Evolutionary conservation across 23 red algal species (phyloP).

Genomic region (Pyropia yezoensis): DNA sequence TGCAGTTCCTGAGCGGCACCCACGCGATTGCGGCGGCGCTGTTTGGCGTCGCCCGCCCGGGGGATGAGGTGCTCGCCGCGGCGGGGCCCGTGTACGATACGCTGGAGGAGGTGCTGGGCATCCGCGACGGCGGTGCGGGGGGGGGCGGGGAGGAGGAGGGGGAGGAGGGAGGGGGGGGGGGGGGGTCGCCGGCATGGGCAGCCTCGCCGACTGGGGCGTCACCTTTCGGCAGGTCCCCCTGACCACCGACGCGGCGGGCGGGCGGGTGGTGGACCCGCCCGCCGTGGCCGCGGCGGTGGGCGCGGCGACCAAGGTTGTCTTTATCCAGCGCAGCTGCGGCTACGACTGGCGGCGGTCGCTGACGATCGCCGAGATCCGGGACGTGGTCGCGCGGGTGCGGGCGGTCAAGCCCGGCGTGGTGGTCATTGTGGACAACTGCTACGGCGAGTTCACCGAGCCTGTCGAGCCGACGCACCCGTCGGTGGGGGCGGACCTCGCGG

Average conservation of each 20-base stretch:
- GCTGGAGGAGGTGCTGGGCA: slow-evolving; percentile 83
- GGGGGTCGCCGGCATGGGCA: slow-evolving; percentile 16
- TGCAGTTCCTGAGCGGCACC: slow-evolving; percentile 67
- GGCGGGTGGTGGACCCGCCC: slow-evolving; percentile 28
- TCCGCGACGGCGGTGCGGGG: background rate
- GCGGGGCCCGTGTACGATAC: slow-evolving; percentile 70
- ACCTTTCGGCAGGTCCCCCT: slow-evolving; percentile 43
- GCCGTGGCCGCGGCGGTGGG: slow-evolving; percentile 10
- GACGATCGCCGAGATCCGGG: slow-evolving; percentile 19
- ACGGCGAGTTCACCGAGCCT: slow-evolving; percentile 58
- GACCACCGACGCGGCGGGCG: background rate
- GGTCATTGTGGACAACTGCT: slow-evolving; percentile 82
- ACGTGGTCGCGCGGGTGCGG: slow-evolving; percentile 34
- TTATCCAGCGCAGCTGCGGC: slow-evolving; percentile 73
- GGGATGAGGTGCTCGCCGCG: slow-evolving; percentile 66
- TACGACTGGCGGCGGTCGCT: slow-evolving; percentile 57
- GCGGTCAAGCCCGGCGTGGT: slow-evolving; percentile 36
- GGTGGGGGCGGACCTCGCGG: slow-evolving; percentile 67
- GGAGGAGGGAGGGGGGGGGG: slow-evolving; percentile 2
- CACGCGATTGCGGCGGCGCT: slow-evolving; percentile 69
- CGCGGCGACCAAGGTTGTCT: slow-evolving; percentile 34
- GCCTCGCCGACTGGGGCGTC: slow-evolving; percentile 54
- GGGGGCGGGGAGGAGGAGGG: background rate
- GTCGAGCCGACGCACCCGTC: slow-evolving; percentile 35
- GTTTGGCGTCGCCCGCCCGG: slow-evolving; percentile 68